Conservation (phyloP, 2,329 filamentous ascomycete species). For the Phialemonium atrogriseum region DNA sequence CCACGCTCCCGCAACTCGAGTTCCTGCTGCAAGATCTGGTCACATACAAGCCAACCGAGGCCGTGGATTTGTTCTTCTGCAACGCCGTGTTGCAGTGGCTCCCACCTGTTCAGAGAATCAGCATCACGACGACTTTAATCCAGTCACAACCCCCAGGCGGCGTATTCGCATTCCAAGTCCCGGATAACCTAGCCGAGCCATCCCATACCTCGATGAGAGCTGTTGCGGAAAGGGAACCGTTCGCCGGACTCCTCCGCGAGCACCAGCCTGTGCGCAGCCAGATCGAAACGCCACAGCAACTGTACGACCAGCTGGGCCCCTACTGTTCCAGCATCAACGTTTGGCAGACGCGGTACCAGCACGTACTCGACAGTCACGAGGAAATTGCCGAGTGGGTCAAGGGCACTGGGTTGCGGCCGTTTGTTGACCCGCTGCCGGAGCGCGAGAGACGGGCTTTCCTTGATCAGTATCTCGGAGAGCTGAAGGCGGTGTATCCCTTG, state of each 20-base stretch:
- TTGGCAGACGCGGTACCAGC: conserved; percentile 47
- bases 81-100: conserved; percentile 57
- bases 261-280: conserved; percentile 31
- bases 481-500: conserved; percentile 35
- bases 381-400: conserved; percentile 53
- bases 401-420: conserved; percentile 48
- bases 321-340: conserved; percentile 35
- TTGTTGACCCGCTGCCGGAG: conserved; percentile 35
- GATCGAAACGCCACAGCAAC: conserved; percentile 35
- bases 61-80: conserved; percentile 39
- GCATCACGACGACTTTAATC: conserved; percentile 34
- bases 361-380: conserved; percentile 36
- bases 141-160: conserved; percentile 29
- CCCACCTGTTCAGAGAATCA: conserved; percentile 29
- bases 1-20: conserved; percentile 27
- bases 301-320: conserved; percentile 40
- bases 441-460: conserved; percentile 32
- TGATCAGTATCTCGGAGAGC: conserved; percentile 31
- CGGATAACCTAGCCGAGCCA: conserved; percentile 36
- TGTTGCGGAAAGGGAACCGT: no score
- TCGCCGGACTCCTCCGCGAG: conserved; percentile 14
- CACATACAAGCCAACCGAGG: conserved; percentile 24
- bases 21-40: conserved; percentile 39
- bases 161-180: conserved; percentile 13
- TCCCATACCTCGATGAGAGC: conserved; percentile 43